Percentiles rank a stretch among this genome's conserved stretches.
phyloP scores from a whole-genome alignment of 2,329 filamentous ascomycete species.

The Phialophora tarda region DNA sequence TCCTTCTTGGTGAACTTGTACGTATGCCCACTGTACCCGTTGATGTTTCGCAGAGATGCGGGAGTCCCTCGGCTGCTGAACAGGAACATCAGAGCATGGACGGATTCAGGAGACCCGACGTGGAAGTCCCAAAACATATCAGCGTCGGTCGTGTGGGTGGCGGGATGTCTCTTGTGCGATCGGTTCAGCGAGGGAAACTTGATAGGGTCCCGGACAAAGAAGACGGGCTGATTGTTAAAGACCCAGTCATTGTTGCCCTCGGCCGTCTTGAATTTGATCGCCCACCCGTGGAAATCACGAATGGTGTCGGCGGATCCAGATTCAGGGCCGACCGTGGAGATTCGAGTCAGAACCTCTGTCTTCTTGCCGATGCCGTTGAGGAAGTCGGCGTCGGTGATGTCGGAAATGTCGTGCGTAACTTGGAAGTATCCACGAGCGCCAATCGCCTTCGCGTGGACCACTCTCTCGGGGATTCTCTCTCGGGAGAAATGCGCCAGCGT shows the following conservation, averaged over 20 bases:
- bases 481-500: constrained; percentile 66
- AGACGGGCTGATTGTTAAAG: constrained; percentile 62
- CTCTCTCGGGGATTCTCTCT: constrained; percentile 66
- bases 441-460: constrained; percentile 66
- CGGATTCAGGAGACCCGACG: constrained; percentile 65
- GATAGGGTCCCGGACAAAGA: constrained; percentile 73
- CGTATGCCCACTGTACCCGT: constrained; percentile 71
- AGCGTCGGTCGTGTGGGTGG: constrained; percentile 71
- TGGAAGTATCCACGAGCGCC: constrained; percentile 66
- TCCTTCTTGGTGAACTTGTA: constrained; percentile 71
- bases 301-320: constrained; percentile 55
- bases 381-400: constrained; percentile 62
- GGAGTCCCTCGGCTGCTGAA: constrained; percentile 71
- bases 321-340: constrained; percentile 56
- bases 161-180: constrained; percentile 75
- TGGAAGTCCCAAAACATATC: constrained; percentile 73
- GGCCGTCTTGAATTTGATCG: constrained; percentile 59
- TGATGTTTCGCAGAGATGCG: constrained; percentile 69
- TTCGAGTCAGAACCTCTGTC: constrained; percentile 54
- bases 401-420: constrained; percentile 63
- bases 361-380: constrained; percentile 61
- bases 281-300: constrained; percentile 57
- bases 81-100: constrained; percentile 69
- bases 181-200: constrained; percentile 78
- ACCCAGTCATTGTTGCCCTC: constrained; percentile 61